Percentiles rank a stretch among this genome's conserved stretches.
Conservation (phyloP, 331 rosid species). For the Quercus phellos region DNA sequence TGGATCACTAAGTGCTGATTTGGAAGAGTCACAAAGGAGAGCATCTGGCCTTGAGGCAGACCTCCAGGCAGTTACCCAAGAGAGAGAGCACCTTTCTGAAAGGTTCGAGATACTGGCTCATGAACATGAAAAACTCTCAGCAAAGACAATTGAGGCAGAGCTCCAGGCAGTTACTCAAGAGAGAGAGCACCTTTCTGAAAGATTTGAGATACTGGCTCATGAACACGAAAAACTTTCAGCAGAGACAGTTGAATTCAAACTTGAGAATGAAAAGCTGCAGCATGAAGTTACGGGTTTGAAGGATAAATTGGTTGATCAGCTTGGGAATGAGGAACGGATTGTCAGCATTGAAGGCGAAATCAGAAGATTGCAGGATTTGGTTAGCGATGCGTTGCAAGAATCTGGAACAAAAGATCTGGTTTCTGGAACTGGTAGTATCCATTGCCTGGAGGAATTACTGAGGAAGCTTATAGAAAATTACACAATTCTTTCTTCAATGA, state of each 20-base stretch:
- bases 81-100: constrained; percentile 55
- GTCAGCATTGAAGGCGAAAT: constrained; percentile 43
- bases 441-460: constrained; percentile 61
- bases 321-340: constrained; percentile 41
- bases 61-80: constrained; percentile 42
- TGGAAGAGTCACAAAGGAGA: constrained; percentile 63
- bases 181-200: constrained; percentile 56
- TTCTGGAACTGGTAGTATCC: constrained; percentile 52
- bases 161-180: constrained; percentile 45
- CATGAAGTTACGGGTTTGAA: constrained; percentile 45
- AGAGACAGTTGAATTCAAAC: constrained; percentile 44
- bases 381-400: constrained; percentile 52
- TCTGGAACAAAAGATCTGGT: constrained; percentile 34
- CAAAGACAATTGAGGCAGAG: constrained; percentile 42
- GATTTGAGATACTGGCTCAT: constrained; percentile 40
- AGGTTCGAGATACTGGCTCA: constrained; percentile 44
- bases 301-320: constrained; percentile 44
- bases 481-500: constrained; percentile 32
- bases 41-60: constrained; percentile 55
- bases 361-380: constrained; percentile 52
- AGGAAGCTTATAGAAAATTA: constrained; percentile 61
- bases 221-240: constrained; percentile 48
- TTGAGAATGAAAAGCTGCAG: constrained; percentile 53
- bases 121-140: constrained; percentile 49
- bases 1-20: constrained; percentile 62